Base-by-base conservation (phyloP, 805 yeast genomes). In the Maudiozyma turicensis region DNA sequence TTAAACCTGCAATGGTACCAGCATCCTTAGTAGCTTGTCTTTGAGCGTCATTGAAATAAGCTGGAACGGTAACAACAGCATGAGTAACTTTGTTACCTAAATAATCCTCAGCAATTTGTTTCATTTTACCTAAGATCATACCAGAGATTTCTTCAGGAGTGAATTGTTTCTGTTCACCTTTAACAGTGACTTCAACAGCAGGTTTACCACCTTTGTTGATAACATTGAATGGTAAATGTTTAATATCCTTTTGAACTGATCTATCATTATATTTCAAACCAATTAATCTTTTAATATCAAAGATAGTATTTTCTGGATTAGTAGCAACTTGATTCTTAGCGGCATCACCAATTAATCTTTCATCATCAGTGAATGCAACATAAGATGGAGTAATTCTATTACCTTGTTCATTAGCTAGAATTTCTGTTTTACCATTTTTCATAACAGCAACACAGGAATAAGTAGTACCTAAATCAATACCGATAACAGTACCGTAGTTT, bases 401-500 rank as follows among this genome's bases (percentile, higher is more conserved):
- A 75, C 97, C 97, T 74, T 89, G 97, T 71, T 89, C 96, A 65
- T 89, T 89, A 55, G 96, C 95, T 56, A 89, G 75, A 60, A 89
- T 89, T 66, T 89, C 97, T 46, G 91, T 95, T 64, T 89, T 78
- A 63, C 90, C 95, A 59, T 82, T 80, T 62, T 78, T 78, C 84
- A 81, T 80, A 45, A 79, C 88, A 58, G 95, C 97, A 50, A 90
- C 97, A 81, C 96, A 90, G 1, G 96, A 89, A 73, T 90, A 90
- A 2, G 97, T 90, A 53, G 97, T 90, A 69, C 99, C 98, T 73
- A 91, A 78, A 76, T 91, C 98, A 65, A 91, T 91, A 72, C 98
- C 95, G 58, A 86, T 86, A 44, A 84, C 91, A 50, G 76, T 78
- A 51, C 84, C 83, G 53, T 79, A 79, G 54, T 65, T 70, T 43